Base-by-base conservation (phyloP, 2,329 filamentous ascomycete species). In the Arachnomyces sp. region DNA sequence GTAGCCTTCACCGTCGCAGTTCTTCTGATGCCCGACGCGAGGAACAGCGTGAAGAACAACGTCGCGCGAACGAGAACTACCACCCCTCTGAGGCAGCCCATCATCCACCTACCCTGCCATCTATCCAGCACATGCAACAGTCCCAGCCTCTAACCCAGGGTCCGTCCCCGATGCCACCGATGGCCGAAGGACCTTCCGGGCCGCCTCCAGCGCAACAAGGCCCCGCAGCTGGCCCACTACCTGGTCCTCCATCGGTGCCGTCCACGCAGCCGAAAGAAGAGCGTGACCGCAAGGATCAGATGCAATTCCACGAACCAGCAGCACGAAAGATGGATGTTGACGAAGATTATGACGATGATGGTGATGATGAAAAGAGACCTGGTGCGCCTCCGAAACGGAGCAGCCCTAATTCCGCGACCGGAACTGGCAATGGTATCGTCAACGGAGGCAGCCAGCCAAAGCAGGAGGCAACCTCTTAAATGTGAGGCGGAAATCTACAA, bases 261-360 rank as follows among this genome's bases (percentile, higher is more conserved):
- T 60, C 11, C 66, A 64, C 18, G 81, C 76, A 60, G 79, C 67
- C 67, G 61, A 46, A 62, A 41, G 76, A 85, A 48, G 82, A 87
- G 18, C 42, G 61, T 28, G 50, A 56, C 45, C 72, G 62, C 39
- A 61, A 57, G 28, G 68, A 71, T 45, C 62, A 74, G 18, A 62
- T 73, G 2, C 67, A 73, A 14, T 62, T 72, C 13, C 81, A 80
- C 43, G 90, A 96, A 65, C 85, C 88, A 39, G 88, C 92, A 28
- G 87, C 88, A 14, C 76, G 92, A 15, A 94, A 94, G 64, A 93
- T 98, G 79, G 90, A 96, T 5, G 85, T 96, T 14, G 89, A 98
- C 51, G 92, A 98, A 60, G 84, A 96, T 59, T 96, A 98, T 55
- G 90, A 96, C 59, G 90, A 96, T 55, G 90, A 89, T 42, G 86